Percentiles rank a stretch among this genome's conserved stretches.
These are phyloP conservation scores for Teunomyces barrocoloradensis DNA, from an alignment of 805 yeast genomes.

Conservation along the genomic window DNA sequence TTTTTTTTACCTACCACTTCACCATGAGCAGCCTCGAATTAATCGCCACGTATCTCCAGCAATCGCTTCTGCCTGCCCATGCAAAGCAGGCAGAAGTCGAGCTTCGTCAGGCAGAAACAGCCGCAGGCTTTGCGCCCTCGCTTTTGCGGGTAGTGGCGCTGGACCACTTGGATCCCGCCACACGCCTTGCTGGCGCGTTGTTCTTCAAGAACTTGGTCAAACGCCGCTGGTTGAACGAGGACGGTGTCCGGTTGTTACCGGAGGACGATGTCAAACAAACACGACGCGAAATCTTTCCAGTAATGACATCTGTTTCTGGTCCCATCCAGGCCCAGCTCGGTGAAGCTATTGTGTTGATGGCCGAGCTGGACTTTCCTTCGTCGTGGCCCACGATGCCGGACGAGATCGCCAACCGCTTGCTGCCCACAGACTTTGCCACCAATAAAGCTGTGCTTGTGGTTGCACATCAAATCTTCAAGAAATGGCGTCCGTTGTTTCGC, in stretches of 20 bases:
- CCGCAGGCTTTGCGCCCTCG: constrained; percentile 72
- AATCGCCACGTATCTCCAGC: constrained; percentile 54
- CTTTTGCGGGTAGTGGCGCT: constrained; percentile 77
- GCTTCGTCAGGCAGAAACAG: constrained; percentile 59
- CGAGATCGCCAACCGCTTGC: constrained; percentile 65
- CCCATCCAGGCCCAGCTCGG: constrained; percentile 90
- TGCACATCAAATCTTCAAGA: constrained; percentile 91
- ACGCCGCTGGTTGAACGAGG: constrained; percentile 87
- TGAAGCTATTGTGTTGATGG: constrained; percentile 87
- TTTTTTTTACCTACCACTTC: too few relatives aligned
- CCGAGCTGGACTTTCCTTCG: constrained; percentile 94
- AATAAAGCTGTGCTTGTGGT: constrained; percentile 87
- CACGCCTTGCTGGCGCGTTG: constrained; percentile 83
- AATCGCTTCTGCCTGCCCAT: constrained; percentile 60
- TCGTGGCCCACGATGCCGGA: constrained; percentile 79
- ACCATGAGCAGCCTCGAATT: constrained; percentile 32
- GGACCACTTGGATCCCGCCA: constrained; percentile 46
- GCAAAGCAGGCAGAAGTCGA: constrained; percentile 68
- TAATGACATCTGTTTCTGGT: constrained; percentile 81
- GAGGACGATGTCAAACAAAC: constrained; percentile 61
- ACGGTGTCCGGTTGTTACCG: constrained; percentile 71
- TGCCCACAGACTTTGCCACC: constrained; percentile 61
- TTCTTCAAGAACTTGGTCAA: constrained; percentile 85
- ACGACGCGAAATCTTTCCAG: constrained; percentile 73
- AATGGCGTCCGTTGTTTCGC: constrained; percentile 94